Base-by-base conservation (phyloP, 495 filamentous ascomycete genomes). In the Darksidea phi region DNA sequence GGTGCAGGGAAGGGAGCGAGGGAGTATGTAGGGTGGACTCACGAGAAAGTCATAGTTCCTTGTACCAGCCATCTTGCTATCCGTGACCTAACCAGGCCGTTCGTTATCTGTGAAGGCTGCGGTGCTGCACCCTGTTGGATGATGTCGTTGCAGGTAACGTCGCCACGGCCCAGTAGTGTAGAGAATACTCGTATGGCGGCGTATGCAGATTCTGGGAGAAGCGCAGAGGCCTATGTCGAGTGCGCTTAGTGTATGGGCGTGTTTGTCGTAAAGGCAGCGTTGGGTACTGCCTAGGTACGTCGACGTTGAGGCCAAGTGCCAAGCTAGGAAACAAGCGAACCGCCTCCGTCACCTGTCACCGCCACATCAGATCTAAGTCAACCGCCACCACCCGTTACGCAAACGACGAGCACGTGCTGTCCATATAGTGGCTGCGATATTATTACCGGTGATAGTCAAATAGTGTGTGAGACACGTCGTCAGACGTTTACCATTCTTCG, bases 41-140 rank as follows among this genome's bases (percentile, higher is more conserved):
- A 97, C 93, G 78, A 98, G 80, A 75, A 97, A 97, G 73, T 98
- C 94, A 74, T 98, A 98, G 77, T 97, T 97, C 72, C 94, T 84
- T 77, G 91, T 95, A 67, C 90, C 89, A 64, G 94, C 92, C 94
- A 98, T 98, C 78, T 71, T 79, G 71, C 50, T 25, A 59, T 51
- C 57, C 54, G 66, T n/a, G 49, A 25, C 36, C 42, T 54, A 57
- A 57, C 37, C 47, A 64, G 56, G 66, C 63, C 37, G 6, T 24
- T 38, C 21, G 46, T 48, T 45, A 50, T 60, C 17, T 45, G 45
- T 53, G 52, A 25, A 48, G 58, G 60, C 20, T 32, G 43, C 24
- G 62, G 52, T 20, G 36, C n/a, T 34, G 60, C 53, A 56, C 59
- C 64, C 64, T 58, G 53, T 54, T 58, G 36, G n/a, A 20, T 3